Base-by-base conservation (phyloP, 768 basidiomycete genomes). In the Boletus insuetus region DNA sequence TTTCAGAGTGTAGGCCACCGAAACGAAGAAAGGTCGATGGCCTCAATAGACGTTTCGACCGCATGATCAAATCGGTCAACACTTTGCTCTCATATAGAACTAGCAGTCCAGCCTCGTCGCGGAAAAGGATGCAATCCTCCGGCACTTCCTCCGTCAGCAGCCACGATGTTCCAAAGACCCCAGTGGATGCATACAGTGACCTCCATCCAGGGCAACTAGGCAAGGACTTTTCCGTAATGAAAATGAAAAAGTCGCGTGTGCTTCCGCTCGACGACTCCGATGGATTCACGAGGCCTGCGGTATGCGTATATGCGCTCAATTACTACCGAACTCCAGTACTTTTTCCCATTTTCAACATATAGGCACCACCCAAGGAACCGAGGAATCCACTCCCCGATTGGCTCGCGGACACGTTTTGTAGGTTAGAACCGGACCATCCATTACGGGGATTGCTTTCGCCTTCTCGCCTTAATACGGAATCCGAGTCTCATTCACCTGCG, bases 61-160 rank as follows among this genome's bases (percentile, higher is more conserved):
- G 75, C 42, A 89, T 90, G 87, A 70, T 89, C 31, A 76, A 82
- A 48, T 75, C 79, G 3, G 82, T 87, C 73, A 77, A 80, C 51
- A 58, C 71, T n/a, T 65, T 73, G 39, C 65, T 71, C 58, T 61
- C 70, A 51, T 42, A 54, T 48, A 41, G 56, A 49, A 62, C 43
- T 44, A 53, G 26, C 35, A 63, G 54, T 47, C 62, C 70, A 42
- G 59, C 50, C 43, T 29, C 19, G 40, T 61, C 58, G 49, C 73
- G 73, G 34, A 68, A 62, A 29, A 72, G 75, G 39, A 59, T 67
- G 10, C 62, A 65, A 34, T 82, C 79, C 22, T 72, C 74, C 8
- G 69, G 74, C 9, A 82, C 79, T 1, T 77, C 79, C 10, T 80
- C 80, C 14, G 65, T 70, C 35, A 74, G 75, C 56, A 74, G 75